Percentiles rank a stretch among this genome's conserved stretches.
Evolutionary conservation across 192 early-diverging fungal genomes (phyloP).

Genomic region (Backusella liffmaniae): DNA sequence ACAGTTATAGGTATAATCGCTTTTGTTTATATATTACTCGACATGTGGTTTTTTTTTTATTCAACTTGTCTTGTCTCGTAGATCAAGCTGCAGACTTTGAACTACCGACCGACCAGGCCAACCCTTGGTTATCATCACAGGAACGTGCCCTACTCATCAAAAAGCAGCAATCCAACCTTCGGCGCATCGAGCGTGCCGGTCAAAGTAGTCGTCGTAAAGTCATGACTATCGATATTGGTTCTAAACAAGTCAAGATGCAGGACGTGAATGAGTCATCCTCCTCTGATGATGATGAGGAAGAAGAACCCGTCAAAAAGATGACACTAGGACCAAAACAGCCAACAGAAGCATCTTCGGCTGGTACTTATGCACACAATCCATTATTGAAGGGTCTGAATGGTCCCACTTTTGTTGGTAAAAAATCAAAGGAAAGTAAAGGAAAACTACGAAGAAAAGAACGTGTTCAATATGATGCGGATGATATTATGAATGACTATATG

Average conservation of each 20-base stretch:
- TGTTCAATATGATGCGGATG: slow-evolving; percentile 3
- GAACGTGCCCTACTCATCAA: slow-evolving; percentile 39
- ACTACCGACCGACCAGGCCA: slow-evolving; percentile 52
- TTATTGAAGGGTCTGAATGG: slow-evolving; percentile 25
- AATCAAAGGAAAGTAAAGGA: slow-evolving; percentile 8
- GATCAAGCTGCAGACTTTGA: slow-evolving; percentile 56
- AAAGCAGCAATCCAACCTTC: slow-evolving; percentile 48
- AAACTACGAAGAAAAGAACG: slow-evolving; percentile 8
- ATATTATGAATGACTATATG: slow-evolving; percentile 16
- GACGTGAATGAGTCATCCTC: slow-evolving; percentile 18
- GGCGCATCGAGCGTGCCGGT: slow-evolving; percentile 35
- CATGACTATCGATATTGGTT: slow-evolving; percentile 49
- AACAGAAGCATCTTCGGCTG: slow-evolving; percentile 20
- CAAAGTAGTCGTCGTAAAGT: slow-evolving; percentile 43
- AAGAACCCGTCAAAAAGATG: slow-evolving; percentile 9
- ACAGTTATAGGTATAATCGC: slow-evolving; percentile 35
- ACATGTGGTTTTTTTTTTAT: background rate
- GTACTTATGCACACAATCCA: slow-evolving; percentile 37
- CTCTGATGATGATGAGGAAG: slow-evolving; percentile 35
- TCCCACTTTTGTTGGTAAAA: slow-evolving; percentile 22
- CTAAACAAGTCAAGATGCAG: slow-evolving; percentile 43
- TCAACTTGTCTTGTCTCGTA: background rate
- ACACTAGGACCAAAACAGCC: background rate
- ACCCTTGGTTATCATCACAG: slow-evolving; percentile 48
- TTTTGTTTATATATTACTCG: background rate